A percentile compares a stretch with the other conserved stretches of the same genome.
These are phyloP conservation scores for Erodium texanum DNA, from an alignment of 441 rosid species.

Conservation along the genomic window DNA sequence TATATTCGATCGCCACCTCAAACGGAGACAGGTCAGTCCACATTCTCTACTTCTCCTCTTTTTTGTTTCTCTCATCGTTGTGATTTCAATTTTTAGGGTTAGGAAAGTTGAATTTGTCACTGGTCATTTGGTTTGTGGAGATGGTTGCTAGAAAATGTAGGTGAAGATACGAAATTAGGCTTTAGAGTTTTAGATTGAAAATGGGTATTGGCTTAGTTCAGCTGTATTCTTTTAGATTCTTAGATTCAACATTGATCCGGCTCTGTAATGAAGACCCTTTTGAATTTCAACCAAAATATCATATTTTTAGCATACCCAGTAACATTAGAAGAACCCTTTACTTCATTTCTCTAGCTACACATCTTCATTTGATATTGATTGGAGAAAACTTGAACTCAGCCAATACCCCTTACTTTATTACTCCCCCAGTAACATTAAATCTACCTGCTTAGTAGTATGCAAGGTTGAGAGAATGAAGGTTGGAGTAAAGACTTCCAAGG, in stretches of 20 bases:
- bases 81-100: background rate
- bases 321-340: background rate
- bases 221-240: background rate
- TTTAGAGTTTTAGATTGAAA: background rate
- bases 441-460: background rate
- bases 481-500: background rate
- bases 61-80: background rate
- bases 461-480: background rate
- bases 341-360: background rate
- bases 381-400: background rate
- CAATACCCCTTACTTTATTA: too few relatives aligned
- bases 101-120: background rate
- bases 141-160: background rate
- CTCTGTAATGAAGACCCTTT: background rate
- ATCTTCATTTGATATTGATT: background rate
- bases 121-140: background rate
- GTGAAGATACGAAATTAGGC: background rate
- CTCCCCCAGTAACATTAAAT: too few relatives aligned
- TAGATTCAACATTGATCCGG: background rate
- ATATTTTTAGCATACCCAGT: background rate
- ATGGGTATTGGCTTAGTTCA: background rate
- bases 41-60: background rate
- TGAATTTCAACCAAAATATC: background rate
- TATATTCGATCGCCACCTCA: conserved; percentile 86
- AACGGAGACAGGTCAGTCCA: conserved; percentile 57